Evolutionary conservation across 2,329 filamentous ascomycete genomes (phyloP).

Genomic region (Chrysoporthe deuterocubensis): DNA sequence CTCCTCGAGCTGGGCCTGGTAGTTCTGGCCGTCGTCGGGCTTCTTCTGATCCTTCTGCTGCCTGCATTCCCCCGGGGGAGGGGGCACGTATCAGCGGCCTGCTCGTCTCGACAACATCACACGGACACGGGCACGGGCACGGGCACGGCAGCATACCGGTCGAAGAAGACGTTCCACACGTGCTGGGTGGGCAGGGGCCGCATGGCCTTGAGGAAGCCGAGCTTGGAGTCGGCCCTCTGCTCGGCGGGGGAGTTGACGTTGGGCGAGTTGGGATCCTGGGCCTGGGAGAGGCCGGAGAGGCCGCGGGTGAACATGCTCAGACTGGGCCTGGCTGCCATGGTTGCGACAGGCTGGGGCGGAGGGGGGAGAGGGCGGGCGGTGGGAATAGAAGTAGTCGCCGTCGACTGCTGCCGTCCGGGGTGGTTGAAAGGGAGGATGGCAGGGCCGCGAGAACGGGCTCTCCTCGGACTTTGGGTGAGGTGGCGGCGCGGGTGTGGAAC

Average conservation of each 20-base stretch:
- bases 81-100: constrained; percentile 5
- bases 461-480: constrained; percentile 3
- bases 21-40: constrained; percentile 45
- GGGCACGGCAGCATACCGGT: constrained; percentile 49
- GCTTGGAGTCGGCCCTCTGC: constrained; percentile 78
- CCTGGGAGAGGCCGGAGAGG: constrained; percentile 65
- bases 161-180: constrained; percentile 76
- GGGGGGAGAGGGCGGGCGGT: constrained; percentile 1
- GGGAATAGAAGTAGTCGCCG: constrained; percentile 6
- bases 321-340: constrained; percentile 60
- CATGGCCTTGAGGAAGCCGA: constrained; percentile 78
- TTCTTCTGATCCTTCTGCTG: constrained; percentile 50
- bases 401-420: not conserved
- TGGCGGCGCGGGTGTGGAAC: constrained; percentile 9
- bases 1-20: constrained; percentile 63
- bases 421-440: not conserved
- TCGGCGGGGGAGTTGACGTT: constrained; percentile 71
- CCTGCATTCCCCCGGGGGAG: constrained; percentile 33
- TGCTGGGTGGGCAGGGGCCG: constrained; percentile 77
- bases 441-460: constrained; percentile 13
- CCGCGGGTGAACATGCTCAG: constrained; percentile 60
- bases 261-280: constrained; percentile 61
- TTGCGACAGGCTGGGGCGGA: constrained; percentile 32
- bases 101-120: not conserved
- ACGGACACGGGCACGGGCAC: constrained; percentile 2